Evolutionary conservation across 208 protist genomes (phyloP), one percentile per base, ranked within the genome.

Genomic region (Trypanosoma vivax): DNA sequence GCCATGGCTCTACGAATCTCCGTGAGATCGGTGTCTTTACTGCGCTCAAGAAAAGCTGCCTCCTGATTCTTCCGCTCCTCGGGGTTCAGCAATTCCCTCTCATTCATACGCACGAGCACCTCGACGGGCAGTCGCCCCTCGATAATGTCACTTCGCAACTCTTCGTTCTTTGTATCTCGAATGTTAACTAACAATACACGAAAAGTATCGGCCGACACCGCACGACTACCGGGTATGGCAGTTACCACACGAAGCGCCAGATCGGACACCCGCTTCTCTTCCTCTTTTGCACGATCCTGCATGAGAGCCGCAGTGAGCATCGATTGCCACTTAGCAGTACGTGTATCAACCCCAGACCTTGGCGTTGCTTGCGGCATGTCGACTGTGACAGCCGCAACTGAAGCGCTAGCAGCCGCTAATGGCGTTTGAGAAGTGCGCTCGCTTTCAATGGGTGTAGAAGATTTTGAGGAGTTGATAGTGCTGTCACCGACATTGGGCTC

Each of bases 51-150:
- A 50, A 88, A 85, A 25, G 51, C 76, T 25, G 65, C 72, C 41
- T 94, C 83, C 18, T 88, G 60, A 19, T 73, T 50, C 31, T 57
- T 60, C 11, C 81, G 75, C 48, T 65, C 65, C 65, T 88, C 79
- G 16, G 87, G 87, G 50, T 91, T 94, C 16, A 77, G 66, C 25
- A 94, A 50, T 41, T 94, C 87, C 33, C 66, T 65, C 50, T 89
- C 83, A 3, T 64, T 62, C 65, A 94, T 71, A 4, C 42, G 68
- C 33, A 90, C 81, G 1, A 94, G 63, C 4, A 69, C 61, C 53
- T 91, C 83, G 41, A 90, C 80, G 2, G 74, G 73, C 34, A 94
- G 23, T 14, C 60, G 63, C 28, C 83, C 87, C 16, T 65, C 56
- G 34, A 91, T 39, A 13, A 94, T 64, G 25, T 58, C 62, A 7